Evolutionary conservation across 2,329 filamentous ascomycete genomes (phyloP).

Genomic region (Fusarium tupiense): DNA sequence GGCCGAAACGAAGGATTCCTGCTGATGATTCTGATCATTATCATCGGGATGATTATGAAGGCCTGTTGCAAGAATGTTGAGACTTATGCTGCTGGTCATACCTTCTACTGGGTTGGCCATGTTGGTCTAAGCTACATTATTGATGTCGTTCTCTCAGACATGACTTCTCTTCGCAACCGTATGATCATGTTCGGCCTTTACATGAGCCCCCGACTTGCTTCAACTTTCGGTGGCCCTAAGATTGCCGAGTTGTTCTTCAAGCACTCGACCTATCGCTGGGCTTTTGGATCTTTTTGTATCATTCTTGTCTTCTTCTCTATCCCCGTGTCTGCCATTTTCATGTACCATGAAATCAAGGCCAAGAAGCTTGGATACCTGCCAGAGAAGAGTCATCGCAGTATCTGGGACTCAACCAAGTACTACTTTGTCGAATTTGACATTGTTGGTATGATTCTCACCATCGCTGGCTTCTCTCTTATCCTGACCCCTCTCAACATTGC

Average conservation of each 20-base stretch:
- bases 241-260: slow-evolving; percentile 38
- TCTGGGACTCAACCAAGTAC: slow-evolving; percentile 53
- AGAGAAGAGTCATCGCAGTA: slow-evolving; percentile 53
- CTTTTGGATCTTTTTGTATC: slow-evolving; percentile 71
- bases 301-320: slow-evolving; percentile 68
- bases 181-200: slow-evolving; percentile 57
- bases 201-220: slow-evolving; percentile 55
- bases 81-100: slow-evolving; percentile 68
- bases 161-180: slow-evolving; percentile 55
- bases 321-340: slow-evolving; percentile 66
- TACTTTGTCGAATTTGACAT: slow-evolving; percentile 47
- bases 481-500: slow-evolving; percentile 71
- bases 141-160: slow-evolving; percentile 56
- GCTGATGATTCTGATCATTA: slow-evolving; percentile 54
- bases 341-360: slow-evolving; percentile 66
- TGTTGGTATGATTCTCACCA: slow-evolving; percentile 62
- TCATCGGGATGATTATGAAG: slow-evolving; percentile 70
- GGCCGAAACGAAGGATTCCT: slow-evolving; percentile 59
- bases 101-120: slow-evolving; percentile 71
- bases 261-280: slow-evolving; percentile 40
- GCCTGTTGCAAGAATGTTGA: slow-evolving; percentile 66
- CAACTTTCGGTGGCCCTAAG: slow-evolving; percentile 52
- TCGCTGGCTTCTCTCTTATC: slow-evolving; percentile 61
- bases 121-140: slow-evolving; percentile 54
- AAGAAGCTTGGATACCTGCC: slow-evolving; percentile 58